phyloP scores from a whole-genome alignment of 805 yeast genomes.

The Isabelozyma pseudorhagii region DNA sequence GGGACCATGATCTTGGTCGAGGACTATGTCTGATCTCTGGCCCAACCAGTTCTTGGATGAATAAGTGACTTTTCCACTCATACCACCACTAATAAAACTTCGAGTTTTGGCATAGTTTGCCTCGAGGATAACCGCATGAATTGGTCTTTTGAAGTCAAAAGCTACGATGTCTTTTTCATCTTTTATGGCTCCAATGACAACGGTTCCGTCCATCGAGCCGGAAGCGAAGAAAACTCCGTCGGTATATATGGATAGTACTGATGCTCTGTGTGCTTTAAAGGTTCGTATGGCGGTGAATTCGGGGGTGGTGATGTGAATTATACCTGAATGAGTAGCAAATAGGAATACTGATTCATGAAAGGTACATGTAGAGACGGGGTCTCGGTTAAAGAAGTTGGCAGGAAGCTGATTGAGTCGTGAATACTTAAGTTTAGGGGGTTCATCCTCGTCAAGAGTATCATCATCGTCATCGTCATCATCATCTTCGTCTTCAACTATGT shows the following conservation, averaged over 20 bases:
- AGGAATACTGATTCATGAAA: conserved; percentile 61
- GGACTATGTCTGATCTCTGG: conserved; percentile 61
- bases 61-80: conserved; percentile 73
- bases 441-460: conserved; percentile 43
- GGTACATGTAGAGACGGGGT: conserved; percentile 71
- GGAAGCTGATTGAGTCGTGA: conserved; percentile 69
- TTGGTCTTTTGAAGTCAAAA: conserved; percentile 81
- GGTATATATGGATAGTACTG: conserved; percentile 67
- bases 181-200: conserved; percentile 68
- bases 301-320: conserved; percentile 63
- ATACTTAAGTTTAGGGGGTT: conserved; percentile 75
- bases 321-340: conserved; percentile 89
- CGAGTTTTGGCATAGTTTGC: conserved; percentile 59
- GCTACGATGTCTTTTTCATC: conserved; percentile 66
- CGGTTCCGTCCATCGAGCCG: conserved; percentile 92
- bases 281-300: conserved; percentile 64
- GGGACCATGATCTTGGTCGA: conserved; percentile 65
- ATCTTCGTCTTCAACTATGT: conserved; percentile 2
- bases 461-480: conserved; percentile 9
- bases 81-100: conserved; percentile 84
- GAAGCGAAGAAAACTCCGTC: conserved; percentile 79
- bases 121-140: conserved; percentile 82
- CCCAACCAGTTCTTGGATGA: conserved; percentile 88
- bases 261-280: conserved; percentile 80
- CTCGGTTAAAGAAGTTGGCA: conserved; percentile 63